Evolutionary conservation across 192 early-diverging fungal species (phyloP).

Genomic region (Funneliformis geosporum): DNA sequence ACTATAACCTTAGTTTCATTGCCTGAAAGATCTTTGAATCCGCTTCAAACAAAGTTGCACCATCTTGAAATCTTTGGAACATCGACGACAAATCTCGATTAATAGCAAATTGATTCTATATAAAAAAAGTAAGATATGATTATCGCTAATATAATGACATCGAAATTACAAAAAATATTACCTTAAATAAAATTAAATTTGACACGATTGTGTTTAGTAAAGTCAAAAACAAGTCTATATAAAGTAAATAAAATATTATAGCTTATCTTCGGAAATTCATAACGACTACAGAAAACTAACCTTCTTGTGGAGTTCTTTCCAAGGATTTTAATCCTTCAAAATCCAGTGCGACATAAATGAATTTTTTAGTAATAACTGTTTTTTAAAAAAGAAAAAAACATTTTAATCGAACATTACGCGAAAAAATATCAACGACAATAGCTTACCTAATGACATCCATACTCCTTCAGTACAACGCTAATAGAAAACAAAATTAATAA

Average conservation of each 20-base stretch:
- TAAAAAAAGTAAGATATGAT: background rate
- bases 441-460: constrained; percentile 31
- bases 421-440: background rate
- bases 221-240: background rate
- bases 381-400: background rate
- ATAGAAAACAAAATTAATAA: background rate
- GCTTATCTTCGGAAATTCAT: background rate
- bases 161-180: background rate
- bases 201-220: constrained; percentile 19
- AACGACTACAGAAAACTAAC: background rate
- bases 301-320: constrained; percentile 34
- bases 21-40: constrained; percentile 30
- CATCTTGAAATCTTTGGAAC: constrained; percentile 36
- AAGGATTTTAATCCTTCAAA: constrained; percentile 29
- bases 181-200: constrained; percentile 13
- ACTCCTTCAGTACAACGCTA: constrained; percentile 36
- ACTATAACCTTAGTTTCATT: no score
- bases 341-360: constrained; percentile 32
- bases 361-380: background rate
- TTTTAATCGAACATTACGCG: background rate
- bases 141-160: background rate
- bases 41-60: background rate
- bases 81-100: constrained; percentile 32
- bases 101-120: constrained; percentile 28
- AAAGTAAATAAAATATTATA: background rate